A percentile compares a stretch with the other conserved stretches of the same genome.
phyloP scores from a whole-genome alignment of 345 rosid species.

The Aethionema arabicum region DNA sequence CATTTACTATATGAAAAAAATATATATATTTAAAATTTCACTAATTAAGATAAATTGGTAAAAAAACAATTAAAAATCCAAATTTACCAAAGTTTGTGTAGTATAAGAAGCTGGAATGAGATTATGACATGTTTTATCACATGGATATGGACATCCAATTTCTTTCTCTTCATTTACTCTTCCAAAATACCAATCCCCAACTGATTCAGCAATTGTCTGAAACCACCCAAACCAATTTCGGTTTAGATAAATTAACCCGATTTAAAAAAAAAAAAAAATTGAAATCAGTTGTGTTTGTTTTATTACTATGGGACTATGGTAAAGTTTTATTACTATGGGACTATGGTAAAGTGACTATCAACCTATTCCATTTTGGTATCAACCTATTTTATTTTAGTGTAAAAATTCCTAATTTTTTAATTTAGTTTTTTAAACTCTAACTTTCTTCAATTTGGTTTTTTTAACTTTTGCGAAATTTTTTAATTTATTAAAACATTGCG shows the following conservation, averaged over 20 bases:
- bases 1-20: not conserved
- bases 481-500: too few species aligned
- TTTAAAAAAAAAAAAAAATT: too few species aligned
- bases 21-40: not conserved
- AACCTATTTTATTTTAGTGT: too few species aligned
- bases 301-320: too few species aligned
- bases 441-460: too few species aligned
- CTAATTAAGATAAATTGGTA: not conserved
- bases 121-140: slow-evolving; percentile 69
- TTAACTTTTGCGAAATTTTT: too few species aligned
- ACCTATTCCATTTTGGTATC: too few species aligned
- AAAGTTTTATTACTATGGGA: too few species aligned
- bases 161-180: slow-evolving; percentile 48
- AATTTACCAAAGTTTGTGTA: slow-evolving; percentile 32
- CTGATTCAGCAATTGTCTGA: slow-evolving; percentile 80
- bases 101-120: slow-evolving; percentile 44
- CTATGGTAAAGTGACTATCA: too few species aligned
- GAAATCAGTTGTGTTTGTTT: too few species aligned
- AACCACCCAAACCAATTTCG: not conserved
- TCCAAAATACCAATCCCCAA: slow-evolving; percentile 90
- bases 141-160: slow-evolving; percentile 80
- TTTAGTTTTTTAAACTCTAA: too few species aligned
- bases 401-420: too few species aligned
- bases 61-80: slow-evolving; percentile 1
- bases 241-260: slow-evolving; percentile 10